These are phyloP conservation scores for Carpinus viminea DNA, from an alignment of 306 rosid genomes.

Conservation along the genomic window DNA sequence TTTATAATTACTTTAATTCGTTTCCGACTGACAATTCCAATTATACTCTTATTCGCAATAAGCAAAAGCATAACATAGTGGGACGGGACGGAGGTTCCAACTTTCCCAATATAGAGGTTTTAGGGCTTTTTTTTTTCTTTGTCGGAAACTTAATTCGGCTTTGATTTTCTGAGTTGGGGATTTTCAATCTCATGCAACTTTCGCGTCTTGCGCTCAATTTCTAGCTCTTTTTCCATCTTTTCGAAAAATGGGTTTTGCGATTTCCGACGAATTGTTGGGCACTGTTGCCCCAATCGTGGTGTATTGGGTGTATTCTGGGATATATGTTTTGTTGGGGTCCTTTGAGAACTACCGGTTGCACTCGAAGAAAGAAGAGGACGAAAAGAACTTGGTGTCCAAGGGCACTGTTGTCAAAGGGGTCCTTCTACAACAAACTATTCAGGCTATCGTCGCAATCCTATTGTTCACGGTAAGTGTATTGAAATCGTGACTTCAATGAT, in stretches of 20 bases:
- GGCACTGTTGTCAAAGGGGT: constrained; percentile 78
- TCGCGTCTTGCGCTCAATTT: constrained; percentile 21
- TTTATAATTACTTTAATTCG: too few species aligned
- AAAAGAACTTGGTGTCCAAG: constrained; percentile 91
- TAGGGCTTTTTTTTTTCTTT: background rate
- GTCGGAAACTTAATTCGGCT: background rate
- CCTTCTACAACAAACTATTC: constrained; percentile 79
- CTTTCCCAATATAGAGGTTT: background rate
- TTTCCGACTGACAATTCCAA: background rate
- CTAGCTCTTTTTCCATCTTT: constrained; percentile 8
- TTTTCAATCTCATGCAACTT: constrained; percentile 22
- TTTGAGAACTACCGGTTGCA: constrained; percentile 76
- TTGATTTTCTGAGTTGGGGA: background rate
- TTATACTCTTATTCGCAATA: background rate
- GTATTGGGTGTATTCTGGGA: constrained; percentile 86
- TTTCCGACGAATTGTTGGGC: constrained; percentile 86
- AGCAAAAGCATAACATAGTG: background rate
- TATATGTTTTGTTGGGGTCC: constrained; percentile 66
- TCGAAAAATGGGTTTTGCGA: constrained; percentile 61
- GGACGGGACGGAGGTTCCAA: constrained; percentile 2
- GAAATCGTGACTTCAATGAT: background rate
- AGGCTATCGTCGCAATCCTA: constrained; percentile 78
- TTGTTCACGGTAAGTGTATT: constrained; percentile 62
- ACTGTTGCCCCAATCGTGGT: constrained; percentile 79
- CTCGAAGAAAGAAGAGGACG: constrained; percentile 75